phyloP scores from a whole-genome alignment of 2,329 filamentous ascomycete species.

The Tolypocladium ophioglossoides region DNA sequence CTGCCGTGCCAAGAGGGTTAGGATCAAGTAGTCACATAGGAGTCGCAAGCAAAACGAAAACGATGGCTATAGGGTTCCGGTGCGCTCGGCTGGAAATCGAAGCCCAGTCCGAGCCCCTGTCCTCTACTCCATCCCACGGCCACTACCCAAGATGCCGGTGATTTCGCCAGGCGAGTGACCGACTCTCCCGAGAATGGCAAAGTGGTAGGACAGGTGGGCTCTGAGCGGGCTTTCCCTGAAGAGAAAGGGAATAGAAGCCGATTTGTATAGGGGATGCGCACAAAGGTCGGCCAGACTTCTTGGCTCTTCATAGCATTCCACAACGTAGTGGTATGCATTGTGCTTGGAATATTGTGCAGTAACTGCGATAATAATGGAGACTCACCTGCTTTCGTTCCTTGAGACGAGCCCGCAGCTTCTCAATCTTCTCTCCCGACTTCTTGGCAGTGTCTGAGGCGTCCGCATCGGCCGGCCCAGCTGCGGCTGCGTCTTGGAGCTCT shows the following conservation, averaged over 20 bases:
- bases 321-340: background rate
- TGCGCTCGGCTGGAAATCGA: background rate
- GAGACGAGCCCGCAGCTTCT: constrained; percentile 44
- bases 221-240: background rate
- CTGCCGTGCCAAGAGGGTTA: constrained; percentile 18
- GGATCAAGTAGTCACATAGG: background rate
- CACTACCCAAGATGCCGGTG: background rate
- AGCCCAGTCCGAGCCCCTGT: background rate
- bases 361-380: constrained; percentile 8
- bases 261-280: background rate
- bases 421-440: constrained; percentile 41
- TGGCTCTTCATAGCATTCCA: background rate
- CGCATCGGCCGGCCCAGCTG: constrained; percentile 22
- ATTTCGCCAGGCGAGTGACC: background rate
- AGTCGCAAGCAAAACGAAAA: background rate
- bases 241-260: no score
- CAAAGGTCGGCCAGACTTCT: background rate
- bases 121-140: background rate
- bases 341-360: background rate
- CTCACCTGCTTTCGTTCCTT: constrained; percentile 51
- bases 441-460: constrained; percentile 23
- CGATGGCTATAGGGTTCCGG: background rate
- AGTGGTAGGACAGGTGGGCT: background rate
- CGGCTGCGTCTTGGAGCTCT: constrained; percentile 27
- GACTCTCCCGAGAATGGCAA: background rate